Base-by-base conservation (phyloP, 2,329 filamentous ascomycete species). In the Penicillium brevicompactum region DNA sequence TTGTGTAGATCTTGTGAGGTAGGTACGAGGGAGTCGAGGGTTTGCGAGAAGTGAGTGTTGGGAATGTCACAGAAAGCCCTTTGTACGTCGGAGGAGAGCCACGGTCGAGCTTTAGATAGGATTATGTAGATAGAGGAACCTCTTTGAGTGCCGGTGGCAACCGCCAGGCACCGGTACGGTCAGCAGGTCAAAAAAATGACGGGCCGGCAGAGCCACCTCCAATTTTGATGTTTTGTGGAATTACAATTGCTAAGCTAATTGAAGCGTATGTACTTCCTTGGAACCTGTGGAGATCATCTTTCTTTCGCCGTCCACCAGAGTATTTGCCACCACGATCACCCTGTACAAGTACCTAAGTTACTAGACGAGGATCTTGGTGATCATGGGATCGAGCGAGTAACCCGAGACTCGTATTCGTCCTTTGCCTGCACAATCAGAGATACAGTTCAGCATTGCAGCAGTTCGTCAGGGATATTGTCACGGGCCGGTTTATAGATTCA, bases 101-200 rank as follows among this genome's bases (percentile, higher is more conserved):
- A 52, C 54, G 21, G 45, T 53, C 56, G 53, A 52, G 24, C 37
- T 46, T 51, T 51, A 49, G 42, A 58, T 54, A 52, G 48, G 41
- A 49, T 53, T 44, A 52, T 50, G 46, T 43, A 6, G 27, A 32
- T 44, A 44, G 46, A 55, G 34, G 14, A 44, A 21, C 47, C 21
- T 18, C 18, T 40, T 45, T 40, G 56, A 53, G 53, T 27, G 27
- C 65, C 65, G 65, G 65, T 67, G 65, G 63, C 63, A 67, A 66
- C 60, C 63, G 62, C 55, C 48, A 57, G 49, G 45, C 16, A 58
- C 63, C 63, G 63, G 63, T 60, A 62, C 62, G 62, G 63, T 64
- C 51, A 58, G 47, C 32, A 38, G 40, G 46, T 46, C 11, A 14
- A 31, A 24, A 24, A 51, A 16, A 18, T 41, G 37, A 56, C 52